Base-by-base conservation (phyloP, 1,284 basidiomycete genomes). In the Ustilago sp. region DNA sequence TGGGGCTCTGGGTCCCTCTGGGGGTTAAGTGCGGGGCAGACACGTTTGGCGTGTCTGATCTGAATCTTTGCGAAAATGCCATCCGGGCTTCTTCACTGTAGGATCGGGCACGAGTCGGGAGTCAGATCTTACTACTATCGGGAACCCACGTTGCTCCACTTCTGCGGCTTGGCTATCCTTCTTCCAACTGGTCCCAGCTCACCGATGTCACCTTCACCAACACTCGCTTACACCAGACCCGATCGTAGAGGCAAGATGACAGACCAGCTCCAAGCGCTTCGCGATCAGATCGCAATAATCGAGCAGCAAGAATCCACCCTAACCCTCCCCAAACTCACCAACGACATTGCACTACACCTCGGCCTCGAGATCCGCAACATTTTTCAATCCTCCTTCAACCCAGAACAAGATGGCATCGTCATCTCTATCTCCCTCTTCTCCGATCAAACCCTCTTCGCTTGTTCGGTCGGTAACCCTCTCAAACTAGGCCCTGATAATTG, bases 401-500 rank as follows among this genome's bases (percentile, higher is more conserved):
- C 63, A 11, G 19, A 17, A 12, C 19, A 28, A 3, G 58, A 68
- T 28, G 78, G 78, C 43, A 76, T 80, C 38, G 76, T 79, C 34
- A 72, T 81, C 57, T 63, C 63, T 17, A 72, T 81, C 59, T 31
- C 65, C 17, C 65, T 77, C 28, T 74, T 79, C 35, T 70, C 62
- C 17, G 80, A 77, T 1, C 74, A 80, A 32, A 74, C 63, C 0
- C 66, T 81, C 28, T 79, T 79, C 69, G 41, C 70, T 2, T 67
- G 55, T 36, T 65, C 80, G 0, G 74, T 70, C 4, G 80, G 80
- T 7, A 55, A 71, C 43, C 61, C 69, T 7, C 41, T 35, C 17
- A 68, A 74, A 17, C 56, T 79, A 8, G 62, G 51, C 2, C 63
- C 69, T 0, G 77, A 76, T 56, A 81, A 81, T 56, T 76, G 73